These are phyloP conservation scores for Colletotrichum musae DNA, from an alignment of 2,329 filamentous ascomycete species.

Conservation along the genomic window DNA sequence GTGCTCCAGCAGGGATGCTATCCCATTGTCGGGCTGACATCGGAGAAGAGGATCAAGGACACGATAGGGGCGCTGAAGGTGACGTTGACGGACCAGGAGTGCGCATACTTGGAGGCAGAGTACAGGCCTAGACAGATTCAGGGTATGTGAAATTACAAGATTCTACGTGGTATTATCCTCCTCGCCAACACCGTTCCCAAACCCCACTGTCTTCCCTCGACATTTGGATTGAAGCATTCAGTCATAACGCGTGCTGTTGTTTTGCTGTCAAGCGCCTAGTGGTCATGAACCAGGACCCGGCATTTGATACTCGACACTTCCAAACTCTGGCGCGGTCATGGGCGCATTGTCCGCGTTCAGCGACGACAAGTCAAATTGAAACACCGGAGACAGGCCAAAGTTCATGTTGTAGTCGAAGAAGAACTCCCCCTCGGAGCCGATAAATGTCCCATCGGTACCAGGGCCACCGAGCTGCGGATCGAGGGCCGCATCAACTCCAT, in stretches of 20 bases:
- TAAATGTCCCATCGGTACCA: constrained; percentile 12
- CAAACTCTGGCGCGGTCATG: constrained; percentile 21
- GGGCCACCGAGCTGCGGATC: background rate
- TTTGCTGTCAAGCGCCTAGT: background rate
- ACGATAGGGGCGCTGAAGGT: constrained; percentile 55
- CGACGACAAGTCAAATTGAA: constrained; percentile 46
- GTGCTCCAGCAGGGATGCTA: constrained; percentile 65
- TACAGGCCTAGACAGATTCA: constrained; percentile 63
- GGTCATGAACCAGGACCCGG: constrained; percentile 1
- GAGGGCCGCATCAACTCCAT: background rate
- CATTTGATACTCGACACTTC: constrained; percentile 20
- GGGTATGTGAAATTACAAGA: constrained; percentile 44
- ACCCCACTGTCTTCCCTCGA: too few relatives aligned
- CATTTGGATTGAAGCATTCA: too few relatives aligned
- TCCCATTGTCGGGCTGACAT: constrained; percentile 75
- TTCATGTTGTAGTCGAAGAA: constrained; percentile 47
- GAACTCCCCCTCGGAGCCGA: constrained; percentile 36
- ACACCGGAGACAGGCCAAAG: constrained; percentile 48
- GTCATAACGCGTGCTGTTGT: background rate
- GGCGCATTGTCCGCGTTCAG: constrained; percentile 10
- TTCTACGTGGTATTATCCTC: background rate
- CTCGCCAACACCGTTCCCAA: too few relatives aligned
- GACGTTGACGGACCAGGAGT: constrained; percentile 34
- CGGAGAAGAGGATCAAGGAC: constrained; percentile 72
- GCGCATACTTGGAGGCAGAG: constrained; percentile 66